These are phyloP conservation scores for Isoetes taiwanensis DNA, from an alignment of 75 land plant species.

Conservation along the genomic window DNA sequence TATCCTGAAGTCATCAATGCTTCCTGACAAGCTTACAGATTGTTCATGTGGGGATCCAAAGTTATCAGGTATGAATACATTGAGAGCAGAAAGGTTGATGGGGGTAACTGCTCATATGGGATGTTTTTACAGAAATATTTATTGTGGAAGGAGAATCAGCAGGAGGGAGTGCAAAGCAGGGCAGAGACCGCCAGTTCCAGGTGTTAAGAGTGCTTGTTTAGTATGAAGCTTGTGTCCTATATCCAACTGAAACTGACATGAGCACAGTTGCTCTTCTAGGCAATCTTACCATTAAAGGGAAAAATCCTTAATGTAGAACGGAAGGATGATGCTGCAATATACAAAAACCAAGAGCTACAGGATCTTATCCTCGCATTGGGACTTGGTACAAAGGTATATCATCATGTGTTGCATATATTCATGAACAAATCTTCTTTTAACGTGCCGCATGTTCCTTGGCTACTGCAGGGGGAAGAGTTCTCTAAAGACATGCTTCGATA, in stretches of 20 bases:
- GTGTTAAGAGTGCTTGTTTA: too few relatives aligned
- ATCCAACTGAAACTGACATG: not conserved
- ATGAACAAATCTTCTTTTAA: too few relatives aligned
- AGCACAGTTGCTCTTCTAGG: too few relatives aligned
- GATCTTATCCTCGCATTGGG: conserved; percentile 87
- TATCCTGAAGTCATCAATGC: conserved; percentile 67
- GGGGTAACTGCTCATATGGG: too few relatives aligned
- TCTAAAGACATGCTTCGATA: too few relatives aligned
- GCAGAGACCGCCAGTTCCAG: conserved; percentile 90
- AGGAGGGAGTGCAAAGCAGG: conserved; percentile 98
- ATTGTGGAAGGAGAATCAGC: conserved; percentile 99
- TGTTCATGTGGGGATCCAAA: conserved; percentile 70
- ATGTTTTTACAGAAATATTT: conserved; percentile 97
- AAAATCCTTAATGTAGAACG: conserved; percentile 89
- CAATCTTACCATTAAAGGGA: conserved; percentile 83
- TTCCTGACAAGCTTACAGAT: conserved; percentile 96
- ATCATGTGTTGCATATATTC: too few relatives aligned
- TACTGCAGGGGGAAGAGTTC: too few relatives aligned
- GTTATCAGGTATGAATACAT: not conserved
- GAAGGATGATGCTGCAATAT: conserved; percentile 89
- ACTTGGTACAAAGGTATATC: conserved; percentile 82
- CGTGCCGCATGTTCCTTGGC: too few relatives aligned
- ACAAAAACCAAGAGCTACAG: conserved; percentile 94
- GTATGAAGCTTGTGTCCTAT: not conserved
- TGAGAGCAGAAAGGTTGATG: too few relatives aligned